Evolutionary conservation across 805 yeast genomes (phyloP).

Genomic region (Wickerhamiella musiphila): DNA sequence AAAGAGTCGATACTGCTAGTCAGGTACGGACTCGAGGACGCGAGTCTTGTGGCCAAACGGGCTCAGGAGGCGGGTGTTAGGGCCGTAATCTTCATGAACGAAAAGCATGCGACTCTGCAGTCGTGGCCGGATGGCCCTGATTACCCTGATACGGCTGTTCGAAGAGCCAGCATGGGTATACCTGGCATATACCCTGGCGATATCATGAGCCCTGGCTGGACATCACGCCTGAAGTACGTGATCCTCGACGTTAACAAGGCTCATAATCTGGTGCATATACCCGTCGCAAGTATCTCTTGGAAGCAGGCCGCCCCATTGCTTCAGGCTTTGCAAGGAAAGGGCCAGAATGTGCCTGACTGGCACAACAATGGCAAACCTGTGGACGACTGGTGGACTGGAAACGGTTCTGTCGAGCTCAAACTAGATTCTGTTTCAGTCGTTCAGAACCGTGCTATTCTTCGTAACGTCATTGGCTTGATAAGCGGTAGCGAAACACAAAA

Average conservation of each 20-base stretch:
- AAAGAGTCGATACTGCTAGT: conserved; percentile 41
- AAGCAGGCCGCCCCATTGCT: conserved; percentile 40
- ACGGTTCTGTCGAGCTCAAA: conserved; percentile 17
- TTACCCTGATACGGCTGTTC: conserved; percentile 30
- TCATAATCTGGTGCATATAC: conserved; percentile 50
- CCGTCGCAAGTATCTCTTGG: conserved; percentile 64
- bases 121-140: conserved; percentile 21
- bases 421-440: conserved; percentile 31
- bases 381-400: conserved; percentile 31
- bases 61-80: conserved; percentile 56
- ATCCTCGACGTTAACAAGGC: conserved; percentile 30
- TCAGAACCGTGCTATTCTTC: conserved; percentile 38
- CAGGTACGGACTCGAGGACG: conserved; percentile 36
- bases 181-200: conserved; percentile 59
- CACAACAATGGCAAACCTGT: conserved; percentile 19
- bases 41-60: conserved; percentile 32
- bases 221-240: conserved; percentile 27
- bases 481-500: conserved; percentile 67
- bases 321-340: conserved; percentile 23
- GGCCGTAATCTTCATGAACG: conserved; percentile 51
- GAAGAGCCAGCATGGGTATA: conserved; percentile 26
- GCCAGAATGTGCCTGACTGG: conserved; percentile 23
- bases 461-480: conserved; percentile 67
- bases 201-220: conserved; percentile 63
- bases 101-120: conserved; percentile 15